Evolutionary conservation across 2,329 filamentous ascomycete species (phyloP).

Genomic region (Pseudogymnoascus sp.): DNA sequence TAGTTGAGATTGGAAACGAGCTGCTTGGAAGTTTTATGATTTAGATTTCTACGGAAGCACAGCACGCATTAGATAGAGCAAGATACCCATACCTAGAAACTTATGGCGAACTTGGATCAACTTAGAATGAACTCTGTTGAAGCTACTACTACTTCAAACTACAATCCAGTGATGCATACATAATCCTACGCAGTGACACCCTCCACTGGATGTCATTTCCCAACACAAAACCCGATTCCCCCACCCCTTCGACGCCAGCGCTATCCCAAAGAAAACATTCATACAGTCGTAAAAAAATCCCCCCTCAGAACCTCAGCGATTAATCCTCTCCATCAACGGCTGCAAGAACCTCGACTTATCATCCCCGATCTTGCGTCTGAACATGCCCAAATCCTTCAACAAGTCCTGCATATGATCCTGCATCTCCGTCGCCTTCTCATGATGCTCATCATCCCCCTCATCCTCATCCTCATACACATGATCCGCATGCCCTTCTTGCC

Average conservation of each 20-base stretch:
- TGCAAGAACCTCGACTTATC: conserved; percentile 61
- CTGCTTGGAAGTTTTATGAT: conserved; percentile 29
- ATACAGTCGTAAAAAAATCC: background rate
- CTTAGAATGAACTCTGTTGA: background rate
- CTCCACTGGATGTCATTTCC: background rate
- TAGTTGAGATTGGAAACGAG: conserved; percentile 41
- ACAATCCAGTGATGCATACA: background rate
- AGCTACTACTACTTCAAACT: conserved; percentile 1
- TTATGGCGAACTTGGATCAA: background rate
- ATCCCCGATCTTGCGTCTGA: conserved; percentile 78
- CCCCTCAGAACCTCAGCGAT: conserved; percentile 1
- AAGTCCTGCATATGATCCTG: conserved; percentile 81
- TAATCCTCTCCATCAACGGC: conserved; percentile 40
- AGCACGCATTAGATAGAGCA: background rate
- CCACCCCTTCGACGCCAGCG: background rate
- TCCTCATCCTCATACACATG: conserved; percentile 48
- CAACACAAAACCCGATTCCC: background rate
- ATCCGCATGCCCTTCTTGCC: conserved; percentile 31
- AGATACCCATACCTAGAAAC: conserved; percentile 4
- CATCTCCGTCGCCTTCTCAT: conserved; percentile 53
- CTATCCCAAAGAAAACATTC: background rate
- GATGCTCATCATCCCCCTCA: conserved; percentile 46
- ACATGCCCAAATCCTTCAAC: conserved; percentile 69
- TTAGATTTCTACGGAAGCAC: background rate
- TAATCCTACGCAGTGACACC: background rate